Evolutionary conservation across 108 stramenopile genomes (phyloP), one percentile per base, ranked within the genome.

Genomic region (Epithemia pelagica): DNA sequence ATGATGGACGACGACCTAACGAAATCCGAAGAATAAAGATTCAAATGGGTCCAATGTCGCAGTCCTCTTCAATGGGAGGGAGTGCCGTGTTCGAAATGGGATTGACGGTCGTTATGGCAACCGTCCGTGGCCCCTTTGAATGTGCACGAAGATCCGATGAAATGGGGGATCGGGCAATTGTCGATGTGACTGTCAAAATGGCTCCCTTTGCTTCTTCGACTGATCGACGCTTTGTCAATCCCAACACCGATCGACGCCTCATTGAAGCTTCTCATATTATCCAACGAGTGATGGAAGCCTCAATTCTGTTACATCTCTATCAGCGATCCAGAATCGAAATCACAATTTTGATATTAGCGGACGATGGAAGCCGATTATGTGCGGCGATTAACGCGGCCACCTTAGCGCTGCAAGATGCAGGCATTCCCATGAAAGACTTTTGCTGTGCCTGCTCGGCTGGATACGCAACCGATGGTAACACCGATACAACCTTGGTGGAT

Each of bases 361-460:
- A 94, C 66, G 92, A 94, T 61, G 92, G 92, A 10, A 89, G 92
- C 30, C 75, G 90, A 32, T 77, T 94, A 30, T 85, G 81, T 58
- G 86, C 89, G n/a, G 78, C 84, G 0, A 94, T 89, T 69, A 94
- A 94, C 67, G 88, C 92, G n/a, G 78, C 86, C 28, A 86, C 88
- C 18, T 62, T 83, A 10, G 92, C 92, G 24, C 75, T 90, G 29
- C 74, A 91, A 24, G 87, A 94, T 79, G 88, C 88, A 25, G 92
- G 89, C 5, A 78, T 94, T 21, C 85, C 89, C 7, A 68, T 91
- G 68, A 87, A 86, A 65, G 92, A 94, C 57, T 67, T 94, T 72
- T 84, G 88, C 5, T 87, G 86, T 60, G 80, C 89, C 5, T 94
- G 92, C 66, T 88, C 89, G 8, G 92, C 92, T 1, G 92, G 92